phyloP scores from a whole-genome alignment of 306 rosid genomes.

The Cucurbita pepo region DNA sequence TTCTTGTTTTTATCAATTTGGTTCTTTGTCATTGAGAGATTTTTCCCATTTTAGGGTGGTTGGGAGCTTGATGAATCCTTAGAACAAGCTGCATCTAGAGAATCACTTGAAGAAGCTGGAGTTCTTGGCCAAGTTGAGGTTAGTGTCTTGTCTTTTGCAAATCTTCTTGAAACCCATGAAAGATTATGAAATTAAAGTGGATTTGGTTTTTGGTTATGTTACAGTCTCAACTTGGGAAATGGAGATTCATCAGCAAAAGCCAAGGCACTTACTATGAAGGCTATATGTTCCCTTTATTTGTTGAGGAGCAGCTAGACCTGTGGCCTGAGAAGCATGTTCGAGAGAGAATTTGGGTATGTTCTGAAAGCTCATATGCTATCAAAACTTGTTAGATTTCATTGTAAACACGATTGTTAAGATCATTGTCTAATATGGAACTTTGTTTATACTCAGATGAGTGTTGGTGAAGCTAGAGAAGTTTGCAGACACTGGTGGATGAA shows the following conservation, averaged over 20 bases:
- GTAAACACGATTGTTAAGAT: not conserved
- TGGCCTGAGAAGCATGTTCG: slow-evolving; percentile 86
- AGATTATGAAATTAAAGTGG: not conserved
- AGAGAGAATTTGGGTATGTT: slow-evolving; percentile 66
- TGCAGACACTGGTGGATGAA: slow-evolving; percentile 99
- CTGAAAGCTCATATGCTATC: not conserved
- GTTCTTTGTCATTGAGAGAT: not conserved
- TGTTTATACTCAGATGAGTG: slow-evolving; percentile 36
- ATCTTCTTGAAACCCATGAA: not conserved
- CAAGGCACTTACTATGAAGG: slow-evolving; percentile 77
- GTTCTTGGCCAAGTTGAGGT: slow-evolving; percentile 80
- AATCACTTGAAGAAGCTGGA: slow-evolving; percentile 93
- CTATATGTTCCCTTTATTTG: slow-evolving; percentile 79
- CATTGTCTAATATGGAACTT: not conserved
- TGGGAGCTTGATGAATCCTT: slow-evolving; percentile 96
- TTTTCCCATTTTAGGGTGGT: slow-evolving; percentile 42
- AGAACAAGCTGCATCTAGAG: slow-evolving; percentile 86
- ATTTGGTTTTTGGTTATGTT: not conserved
- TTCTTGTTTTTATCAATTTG: not conserved
- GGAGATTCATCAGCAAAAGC: slow-evolving; percentile 89
- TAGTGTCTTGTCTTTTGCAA: not conserved
- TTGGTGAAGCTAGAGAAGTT: slow-evolving; percentile 58
- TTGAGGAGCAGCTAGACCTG: slow-evolving; percentile 68
- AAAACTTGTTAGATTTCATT: not conserved
- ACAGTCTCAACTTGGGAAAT: slow-evolving; percentile 75